phyloP scores from a whole-genome alignment of 163 green algal species.

The Scenedesmus sp. region DNA sequence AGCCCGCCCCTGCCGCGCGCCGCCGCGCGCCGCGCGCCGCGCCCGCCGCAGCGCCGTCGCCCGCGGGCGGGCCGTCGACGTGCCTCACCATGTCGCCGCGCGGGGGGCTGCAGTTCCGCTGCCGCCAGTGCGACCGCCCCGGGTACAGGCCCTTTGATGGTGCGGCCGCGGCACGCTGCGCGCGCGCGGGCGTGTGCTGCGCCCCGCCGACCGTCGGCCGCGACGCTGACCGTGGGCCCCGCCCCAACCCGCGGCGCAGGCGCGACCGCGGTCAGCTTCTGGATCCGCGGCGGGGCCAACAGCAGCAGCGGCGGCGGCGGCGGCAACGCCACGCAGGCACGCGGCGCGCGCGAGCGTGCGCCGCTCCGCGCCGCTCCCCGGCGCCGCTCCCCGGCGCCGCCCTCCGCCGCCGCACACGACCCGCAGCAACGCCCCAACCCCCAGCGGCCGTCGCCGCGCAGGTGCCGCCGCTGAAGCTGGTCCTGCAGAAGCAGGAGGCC shows the following conservation, averaged over 20 bases:
- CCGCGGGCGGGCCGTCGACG: constrained; percentile 5
- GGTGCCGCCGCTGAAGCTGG: too few species aligned
- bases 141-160: neutral
- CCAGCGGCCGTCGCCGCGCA: too few species aligned
- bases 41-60: neutral
- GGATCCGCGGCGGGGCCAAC: constrained; percentile 6
- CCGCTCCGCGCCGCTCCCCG: too few species aligned
- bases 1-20: neutral
- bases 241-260: neutral
- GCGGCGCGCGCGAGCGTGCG: too few species aligned
- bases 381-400: too few species aligned
- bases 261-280: constrained; percentile 19
- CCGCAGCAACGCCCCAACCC: too few species aligned
- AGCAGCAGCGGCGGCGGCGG: too few species aligned
- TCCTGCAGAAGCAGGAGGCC: too few species aligned
- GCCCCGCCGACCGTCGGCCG: neutral
- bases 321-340: too few species aligned
- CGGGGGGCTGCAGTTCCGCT: constrained; percentile 25
- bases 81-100: constrained; percentile 22
- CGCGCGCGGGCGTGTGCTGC: neutral
- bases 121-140: neutral
- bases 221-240: neutral
- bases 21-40: neutral
- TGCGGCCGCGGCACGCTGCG: neutral
- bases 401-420: too few species aligned